Evolutionary conservation across 768 basidiomycete species (phyloP), one percentile per base, ranked within the genome.

Genomic region (Russula virescens): DNA sequence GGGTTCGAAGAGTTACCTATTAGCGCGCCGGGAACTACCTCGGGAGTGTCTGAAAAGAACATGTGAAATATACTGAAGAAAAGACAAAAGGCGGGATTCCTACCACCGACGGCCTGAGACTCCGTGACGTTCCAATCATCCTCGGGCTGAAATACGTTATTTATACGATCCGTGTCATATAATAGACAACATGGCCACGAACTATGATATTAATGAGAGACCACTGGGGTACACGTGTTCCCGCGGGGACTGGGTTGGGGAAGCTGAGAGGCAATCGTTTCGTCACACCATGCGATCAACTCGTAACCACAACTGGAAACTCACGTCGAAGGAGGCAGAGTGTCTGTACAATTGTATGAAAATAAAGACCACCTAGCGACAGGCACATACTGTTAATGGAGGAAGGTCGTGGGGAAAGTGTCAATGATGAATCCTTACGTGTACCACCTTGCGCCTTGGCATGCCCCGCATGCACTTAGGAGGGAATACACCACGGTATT

Each of bases 381-480:
- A 10, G 3, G 23, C n/a, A 3, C 42, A 54, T 28, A 21, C 13
- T 21, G n/a, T 31, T 4, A 31, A 31, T 8, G 31, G 9, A 21
- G 55, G 28, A 21, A 28, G 13, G 2, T n/a, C n/a, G 6, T 7
- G 18, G 21, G 10, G 18, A 25, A 16, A 28, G 7, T 25, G 21
- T n/a, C n/a, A n/a, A n/a, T n/a, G n/a, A 9, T 18, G 2, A 18
- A 38, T 21, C 21, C 62, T 9, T 8, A 63, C 62, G 31, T 19
- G 16, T 9, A 45, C 62, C 52, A 63, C 0, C 1, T 2, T 21
- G 1, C 0, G 18, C 28, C 11, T n/a, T 63, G 62, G n/a, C 62
- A 63, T 14, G 58, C 62, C 5, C 50, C 62, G 19, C 62, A 63
- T n/a, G 62, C 62, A 14, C 62, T 63, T 25, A 63, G 5, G 25